These are phyloP conservation scores for Solanum aculeatissimum DNA, from an alignment of 305 asterid genomes.

Conservation along the genomic window DNA sequence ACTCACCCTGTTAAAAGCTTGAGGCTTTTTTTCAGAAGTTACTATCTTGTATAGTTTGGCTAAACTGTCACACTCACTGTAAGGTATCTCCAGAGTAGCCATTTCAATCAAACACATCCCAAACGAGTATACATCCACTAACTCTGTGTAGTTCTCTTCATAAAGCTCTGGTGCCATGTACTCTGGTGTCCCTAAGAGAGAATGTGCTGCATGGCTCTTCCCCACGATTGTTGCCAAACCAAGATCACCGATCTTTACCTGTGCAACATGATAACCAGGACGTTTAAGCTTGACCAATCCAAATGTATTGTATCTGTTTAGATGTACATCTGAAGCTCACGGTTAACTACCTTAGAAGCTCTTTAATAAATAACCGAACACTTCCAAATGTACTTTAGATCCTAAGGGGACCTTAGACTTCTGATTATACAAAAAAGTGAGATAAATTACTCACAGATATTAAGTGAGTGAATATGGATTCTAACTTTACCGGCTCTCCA, in stretches of 20 bases:
- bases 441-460: neutral
- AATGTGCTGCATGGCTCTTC: constrained; percentile 11
- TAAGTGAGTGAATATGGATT: neutral
- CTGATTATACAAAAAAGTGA: neutral
- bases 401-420: neutral
- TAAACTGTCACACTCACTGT: constrained; percentile 10
- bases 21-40: constrained; percentile 6
- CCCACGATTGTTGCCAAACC: constrained; percentile 10
- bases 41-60: constrained; percentile 14
- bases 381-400: neutral
- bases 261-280: neutral
- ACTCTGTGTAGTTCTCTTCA: constrained; percentile 12
- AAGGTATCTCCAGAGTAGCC: constrained; percentile 11
- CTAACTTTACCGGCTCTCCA: neutral
- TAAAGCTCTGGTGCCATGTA: constrained; percentile 20
- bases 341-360: neutral
- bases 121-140: constrained; percentile 12
- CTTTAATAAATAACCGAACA: neutral
- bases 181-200: constrained; percentile 9
- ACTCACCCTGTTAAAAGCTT: constrained; percentile 3
- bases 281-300: neutral
- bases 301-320: neutral
- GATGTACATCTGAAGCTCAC: neutral
- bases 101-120: constrained; percentile 17
- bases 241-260: constrained; percentile 18